Evolutionary conservation across 2,329 filamentous ascomycete genomes (phyloP).

Genomic region (Fusarium sulawesiense): DNA sequence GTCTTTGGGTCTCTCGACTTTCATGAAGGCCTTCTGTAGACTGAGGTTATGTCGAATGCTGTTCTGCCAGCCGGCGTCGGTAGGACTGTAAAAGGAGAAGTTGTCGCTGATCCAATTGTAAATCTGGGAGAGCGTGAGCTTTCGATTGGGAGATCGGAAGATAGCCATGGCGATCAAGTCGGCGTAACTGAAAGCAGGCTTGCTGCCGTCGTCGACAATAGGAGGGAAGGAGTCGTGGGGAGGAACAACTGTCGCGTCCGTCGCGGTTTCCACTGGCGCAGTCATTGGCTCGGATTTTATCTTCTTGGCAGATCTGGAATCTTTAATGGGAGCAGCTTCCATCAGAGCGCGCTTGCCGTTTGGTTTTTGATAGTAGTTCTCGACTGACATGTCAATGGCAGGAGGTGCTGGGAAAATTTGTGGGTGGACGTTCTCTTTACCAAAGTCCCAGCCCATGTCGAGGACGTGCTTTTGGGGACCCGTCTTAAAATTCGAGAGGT

Average conservation of each 20-base stretch:
- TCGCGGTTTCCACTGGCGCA: slow-evolving; percentile 1
- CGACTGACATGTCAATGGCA: slow-evolving; percentile 62
- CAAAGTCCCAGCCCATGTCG: slow-evolving; percentile 55
- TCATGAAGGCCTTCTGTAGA: slow-evolving; percentile 95
- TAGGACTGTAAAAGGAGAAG: slow-evolving; percentile 85
- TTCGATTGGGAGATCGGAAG: slow-evolving; percentile 82
- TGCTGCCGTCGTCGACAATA: slow-evolving; percentile 86
- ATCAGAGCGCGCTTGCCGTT: slow-evolving; percentile 72
- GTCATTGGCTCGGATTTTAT: slow-evolving; percentile 65
- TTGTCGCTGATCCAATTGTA: slow-evolving; percentile 99
- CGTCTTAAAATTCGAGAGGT: slow-evolving; percentile 70
- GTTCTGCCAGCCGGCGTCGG: slow-evolving; percentile 96
- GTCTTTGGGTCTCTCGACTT: slow-evolving; percentile 95
- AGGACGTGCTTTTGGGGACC: slow-evolving; percentile 64
- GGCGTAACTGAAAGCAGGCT: slow-evolving; percentile 93
- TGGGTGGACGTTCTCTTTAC: slow-evolving; percentile 69
- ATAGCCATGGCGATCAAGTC: slow-evolving; percentile 98
- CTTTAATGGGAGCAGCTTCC: slow-evolving; percentile 79
- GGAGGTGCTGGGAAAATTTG: slow-evolving; percentile 62
- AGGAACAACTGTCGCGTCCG: slow-evolving; percentile 59
- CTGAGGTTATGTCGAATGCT: slow-evolving; percentile 98
- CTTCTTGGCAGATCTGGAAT: slow-evolving; percentile 76
- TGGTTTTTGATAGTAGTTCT: slow-evolving; percentile 65
- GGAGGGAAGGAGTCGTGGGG: slow-evolving; percentile 82
- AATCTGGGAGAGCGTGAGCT: slow-evolving; percentile 91